Evolutionary conservation across 768 basidiomycete species (phyloP), one percentile per base, ranked within the genome.

Genomic region (Paxillus involutus): DNA sequence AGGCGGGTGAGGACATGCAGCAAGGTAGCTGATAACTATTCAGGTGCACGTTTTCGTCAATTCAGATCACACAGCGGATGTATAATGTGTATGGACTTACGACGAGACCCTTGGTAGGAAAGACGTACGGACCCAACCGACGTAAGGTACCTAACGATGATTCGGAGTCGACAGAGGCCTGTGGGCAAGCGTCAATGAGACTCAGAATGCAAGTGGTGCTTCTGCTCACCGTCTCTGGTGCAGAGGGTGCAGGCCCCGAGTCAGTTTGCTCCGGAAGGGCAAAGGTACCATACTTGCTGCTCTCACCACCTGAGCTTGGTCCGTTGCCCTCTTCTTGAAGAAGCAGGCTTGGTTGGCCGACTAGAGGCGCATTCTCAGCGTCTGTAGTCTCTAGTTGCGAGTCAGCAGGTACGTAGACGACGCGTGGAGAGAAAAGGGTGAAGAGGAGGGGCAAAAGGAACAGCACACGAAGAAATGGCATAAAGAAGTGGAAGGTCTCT

Each of bases 211-310:
- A 26, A 57, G n/a, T 26, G 14, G 11, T 3, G 44, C 3, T 26
- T 17, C 1, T 13, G 26, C 63, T 57, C 16, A 67, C 52, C 12
- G 16, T 10, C 53, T 54, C 40, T 9, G 49, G 29, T n/a, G 21
- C 44, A 24, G n/a, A 26, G n/a, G 47, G 17, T 2, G 44, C 39
- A 16, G 40, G 39, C 14, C 29, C 30, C 4, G 53, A 50, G 32
- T 47, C 46, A 19, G 60, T 42, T 17, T 61, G 67, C 45, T 33
- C 58, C 6, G 44, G 60, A 14, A 48, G 37, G 11, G 73, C 75
- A 77, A 90, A 91, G 12, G 90, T 91, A 14, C 90, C 90, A 65
- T 92, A 92, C 67, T 89, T 90, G 68, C 74, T 77, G 17, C 49
- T 79, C 76, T 46, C 71, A 62, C 45, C 47, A 0, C 63, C 60